Percentiles rank a stretch among this genome's conserved stretches.
Conservation (phyloP, 2,329 filamentous ascomycete species). For the Fonsecaea monophora region DNA sequence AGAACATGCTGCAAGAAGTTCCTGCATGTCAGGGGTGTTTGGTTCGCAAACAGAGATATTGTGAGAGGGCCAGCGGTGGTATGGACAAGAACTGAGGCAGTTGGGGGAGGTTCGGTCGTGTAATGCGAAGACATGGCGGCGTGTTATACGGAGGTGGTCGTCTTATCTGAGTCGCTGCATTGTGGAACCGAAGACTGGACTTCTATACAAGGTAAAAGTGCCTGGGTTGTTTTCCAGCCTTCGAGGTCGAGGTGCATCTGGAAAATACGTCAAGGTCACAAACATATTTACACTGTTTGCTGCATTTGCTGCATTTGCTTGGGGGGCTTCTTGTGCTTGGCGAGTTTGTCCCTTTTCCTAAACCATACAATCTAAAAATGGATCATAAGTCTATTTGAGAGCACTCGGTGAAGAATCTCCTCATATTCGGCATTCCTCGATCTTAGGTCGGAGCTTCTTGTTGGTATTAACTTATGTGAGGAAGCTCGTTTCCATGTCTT, state of each 20-base stretch:
- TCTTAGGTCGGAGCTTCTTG: no score
- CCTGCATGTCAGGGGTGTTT: conserved; percentile 86
- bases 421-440: no score
- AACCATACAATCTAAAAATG: no score
- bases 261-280: background rate
- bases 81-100: conserved; percentile 86
- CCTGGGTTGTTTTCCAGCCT: background rate
- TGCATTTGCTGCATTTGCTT: background rate
- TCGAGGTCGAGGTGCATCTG: background rate
- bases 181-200: no score
- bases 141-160: conserved; percentile 47
- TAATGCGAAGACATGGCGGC: conserved; percentile 79
- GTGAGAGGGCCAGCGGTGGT: conserved; percentile 89
- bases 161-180: background rate
- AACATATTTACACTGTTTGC: background rate
- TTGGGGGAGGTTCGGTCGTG: conserved; percentile 92
- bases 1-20: conserved; percentile 96
- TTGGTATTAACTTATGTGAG: no score
- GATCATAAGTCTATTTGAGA: no score
- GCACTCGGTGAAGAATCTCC: no score
- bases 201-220: background rate
- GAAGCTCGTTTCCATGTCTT: no score
- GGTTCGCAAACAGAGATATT: conserved; percentile 92
- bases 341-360: background rate
- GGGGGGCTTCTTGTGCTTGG: background rate